A percentile compares a stretch with the other conserved stretches of the same genome.
Conservation (phyloP, 2,329 filamentous ascomycete genomes). For the Neonectria neomacrospora region DNA sequence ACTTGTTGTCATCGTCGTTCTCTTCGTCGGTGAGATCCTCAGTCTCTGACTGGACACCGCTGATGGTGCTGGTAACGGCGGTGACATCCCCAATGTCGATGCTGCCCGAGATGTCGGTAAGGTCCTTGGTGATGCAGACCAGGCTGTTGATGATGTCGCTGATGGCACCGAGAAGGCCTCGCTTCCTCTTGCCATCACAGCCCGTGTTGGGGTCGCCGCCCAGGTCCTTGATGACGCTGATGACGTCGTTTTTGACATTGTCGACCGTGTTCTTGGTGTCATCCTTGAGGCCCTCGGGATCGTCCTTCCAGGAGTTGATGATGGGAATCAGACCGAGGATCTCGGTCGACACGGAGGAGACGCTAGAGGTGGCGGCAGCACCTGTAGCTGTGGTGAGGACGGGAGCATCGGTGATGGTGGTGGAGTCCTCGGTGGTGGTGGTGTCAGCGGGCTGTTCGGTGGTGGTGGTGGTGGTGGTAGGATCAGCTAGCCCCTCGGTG, state of each 20-base stretch:
- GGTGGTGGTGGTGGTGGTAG: constrained; percentile 1
- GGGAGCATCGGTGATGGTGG: constrained; percentile 28
- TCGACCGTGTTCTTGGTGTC: constrained; percentile 32
- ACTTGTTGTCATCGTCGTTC: constrained; percentile 22
- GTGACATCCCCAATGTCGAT: constrained; percentile 28
- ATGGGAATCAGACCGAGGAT: constrained; percentile 28
- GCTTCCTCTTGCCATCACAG: constrained; percentile 25
- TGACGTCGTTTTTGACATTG: constrained; percentile 21
- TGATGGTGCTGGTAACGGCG: constrained; percentile 18
- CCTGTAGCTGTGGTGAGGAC: constrained; percentile 25
- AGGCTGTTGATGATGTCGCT: constrained; percentile 32
- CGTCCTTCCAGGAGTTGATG: constrained; percentile 31
- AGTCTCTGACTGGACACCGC: constrained; percentile 18
- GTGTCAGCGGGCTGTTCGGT: not conserved
- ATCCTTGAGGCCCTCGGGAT: constrained; percentile 28
- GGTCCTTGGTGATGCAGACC: constrained; percentile 28
- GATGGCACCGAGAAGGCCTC: constrained; percentile 29
- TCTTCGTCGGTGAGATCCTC: constrained; percentile 32
- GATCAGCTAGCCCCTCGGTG: not conserved
- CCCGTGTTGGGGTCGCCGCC: constrained; percentile 28
- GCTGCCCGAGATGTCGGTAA: constrained; percentile 18
- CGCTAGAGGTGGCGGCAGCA: constrained; percentile 27
- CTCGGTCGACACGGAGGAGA: constrained; percentile 32
- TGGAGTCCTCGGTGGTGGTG: constrained; percentile 9
- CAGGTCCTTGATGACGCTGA: constrained; percentile 22